Base-by-base conservation (phyloP, 2,329 filamentous ascomycete species). In the Dactylonectria estremocensis region DNA sequence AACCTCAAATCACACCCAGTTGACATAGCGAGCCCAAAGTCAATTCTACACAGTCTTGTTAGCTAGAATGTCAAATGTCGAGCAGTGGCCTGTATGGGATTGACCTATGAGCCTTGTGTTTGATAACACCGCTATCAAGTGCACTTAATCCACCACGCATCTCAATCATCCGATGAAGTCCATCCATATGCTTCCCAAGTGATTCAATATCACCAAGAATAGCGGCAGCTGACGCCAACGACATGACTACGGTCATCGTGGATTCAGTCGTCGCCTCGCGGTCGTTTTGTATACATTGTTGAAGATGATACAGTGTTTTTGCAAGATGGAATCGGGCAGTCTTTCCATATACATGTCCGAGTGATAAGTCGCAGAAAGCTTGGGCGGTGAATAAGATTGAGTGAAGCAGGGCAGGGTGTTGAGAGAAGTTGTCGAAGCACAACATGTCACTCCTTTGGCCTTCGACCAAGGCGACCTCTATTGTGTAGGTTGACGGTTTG, bases 371-470 rank as follows among this genome's bases (percentile, higher is more conserved):
- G 9, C 67, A 63, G 24, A 75, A 76, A 3, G 73, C 68, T 28
- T 77, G 76, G 7, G 72, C 66, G 2, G 71, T 69, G 43, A 74
- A 77, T 2, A 77, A 20, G 3, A 75, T 64, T 0, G 76, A 71
- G 45, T 76, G 75, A 6, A 76, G 45, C 57, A 77, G 66, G 6
- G 69, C 75, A 2, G 72, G 74, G 20, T 72, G 45, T 1, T 64
- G 46, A 1, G 72, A 40, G 13, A 78, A 56, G 43, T 70, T 67
- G 13, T 55, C 52, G 31, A 76, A 67, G 48, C 74, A 76, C 49
- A 74, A 74, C 14, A 76, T 35, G 5, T 64, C 56, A 2, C 63
- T 35, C 6, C 55, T 46, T 11, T 53, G 40, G 7, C 63, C 56
- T 0, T 61, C 68, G 2, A 71, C 65, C 11, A 72, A 52, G 9